phyloP scores from a whole-genome alignment of 2,329 filamentous ascomycete genomes.

The Penicillium palitans region DNA sequence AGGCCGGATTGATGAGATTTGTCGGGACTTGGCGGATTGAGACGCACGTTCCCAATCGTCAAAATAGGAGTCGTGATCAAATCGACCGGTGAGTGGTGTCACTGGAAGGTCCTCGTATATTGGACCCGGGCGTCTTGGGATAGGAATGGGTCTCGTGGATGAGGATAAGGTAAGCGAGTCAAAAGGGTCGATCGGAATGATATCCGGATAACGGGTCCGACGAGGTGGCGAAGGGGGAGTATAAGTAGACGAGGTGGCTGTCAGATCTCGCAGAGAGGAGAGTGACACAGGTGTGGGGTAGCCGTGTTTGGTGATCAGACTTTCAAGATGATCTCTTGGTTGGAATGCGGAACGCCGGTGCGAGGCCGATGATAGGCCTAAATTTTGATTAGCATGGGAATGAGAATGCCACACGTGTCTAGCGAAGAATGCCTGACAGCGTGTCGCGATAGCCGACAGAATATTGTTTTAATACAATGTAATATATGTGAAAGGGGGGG shows the following conservation, averaged over 20 bases:
- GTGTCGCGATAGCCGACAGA: slow-evolving; percentile 12
- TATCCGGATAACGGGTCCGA: slow-evolving; percentile 21
- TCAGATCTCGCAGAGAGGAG: slow-evolving; percentile 41
- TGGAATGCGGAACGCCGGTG: slow-evolving; percentile 23
- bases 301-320: slow-evolving; percentile 40
- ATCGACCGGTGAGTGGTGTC: slow-evolving; percentile 41
- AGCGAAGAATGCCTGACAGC: slow-evolving; percentile 13
- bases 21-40: slow-evolving; percentile 22
- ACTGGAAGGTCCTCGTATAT: slow-evolving; percentile 37
- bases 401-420: slow-evolving; percentile 36
- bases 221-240: slow-evolving; percentile 32
- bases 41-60: slow-evolving; percentile 32
- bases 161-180: slow-evolving; percentile 34
- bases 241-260: slow-evolving; percentile 40
- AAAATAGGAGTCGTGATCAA: slow-evolving; percentile 39
- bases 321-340: slow-evolving; percentile 39
- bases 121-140: slow-evolving; percentile 30
- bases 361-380: slow-evolving; percentile 27
- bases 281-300: slow-evolving; percentile 42
- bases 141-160: slow-evolving; percentile 38
- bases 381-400: slow-evolving; percentile 30
- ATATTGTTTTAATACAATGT: not conserved
- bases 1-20: slow-evolving; percentile 15
- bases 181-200: slow-evolving; percentile 24
- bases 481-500: slow-evolving; percentile 10